A percentile compares a stretch with the other conserved stretches of the same genome.
phyloP scores from a whole-genome alignment of 371 early-diverging fungal species.

The Caulochytrium protostelioides region DNA sequence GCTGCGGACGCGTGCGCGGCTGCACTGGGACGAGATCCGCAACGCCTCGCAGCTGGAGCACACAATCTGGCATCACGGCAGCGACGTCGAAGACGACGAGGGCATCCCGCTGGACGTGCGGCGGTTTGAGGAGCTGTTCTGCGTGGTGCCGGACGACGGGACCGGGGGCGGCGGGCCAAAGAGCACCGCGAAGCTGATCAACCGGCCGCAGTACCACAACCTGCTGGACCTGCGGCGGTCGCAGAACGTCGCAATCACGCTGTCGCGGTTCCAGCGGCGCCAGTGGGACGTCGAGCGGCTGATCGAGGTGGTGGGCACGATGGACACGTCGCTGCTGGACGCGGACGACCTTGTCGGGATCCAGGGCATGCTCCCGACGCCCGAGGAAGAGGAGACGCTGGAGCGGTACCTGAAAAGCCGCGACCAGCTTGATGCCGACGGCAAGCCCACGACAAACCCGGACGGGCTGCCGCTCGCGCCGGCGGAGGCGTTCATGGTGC shows the following conservation, averaged over 20 bases:
- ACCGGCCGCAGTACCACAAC: conserved; percentile 17
- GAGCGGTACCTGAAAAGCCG: conserved; percentile 2
- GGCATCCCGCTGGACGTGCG: conserved; percentile 13
- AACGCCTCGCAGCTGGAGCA: conserved; percentile 1
- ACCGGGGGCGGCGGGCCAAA: conserved; percentile 2
- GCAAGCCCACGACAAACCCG: conserved; percentile 1
- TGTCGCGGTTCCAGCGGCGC: conserved; percentile 16
- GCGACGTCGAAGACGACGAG: neutral
- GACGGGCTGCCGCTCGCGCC: conserved; percentile 14
- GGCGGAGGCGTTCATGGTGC: conserved; percentile 21
- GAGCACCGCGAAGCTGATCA: conserved; percentile 9
- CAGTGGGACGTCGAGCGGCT: conserved; percentile 7
- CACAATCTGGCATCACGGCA: conserved; percentile 7
- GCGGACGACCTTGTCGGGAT: conserved; percentile 16
- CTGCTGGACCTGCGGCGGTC: conserved; percentile 25
- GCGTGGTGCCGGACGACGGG: conserved; percentile 5
- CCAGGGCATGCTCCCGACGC: conserved; percentile 19
- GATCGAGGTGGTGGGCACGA: conserved; percentile 5
- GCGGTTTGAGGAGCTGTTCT: conserved; percentile 22
- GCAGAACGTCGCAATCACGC: conserved; percentile 24
- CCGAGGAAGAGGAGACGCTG: conserved; percentile 11
- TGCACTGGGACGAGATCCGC: conserved; percentile 27
- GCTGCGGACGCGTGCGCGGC: conserved; percentile 10
- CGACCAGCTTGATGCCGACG: neutral
- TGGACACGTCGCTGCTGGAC: conserved; percentile 8